Conservation (phyloP, 352 stramenopile genomes). For the Phytopythium delawarense region DNA sequence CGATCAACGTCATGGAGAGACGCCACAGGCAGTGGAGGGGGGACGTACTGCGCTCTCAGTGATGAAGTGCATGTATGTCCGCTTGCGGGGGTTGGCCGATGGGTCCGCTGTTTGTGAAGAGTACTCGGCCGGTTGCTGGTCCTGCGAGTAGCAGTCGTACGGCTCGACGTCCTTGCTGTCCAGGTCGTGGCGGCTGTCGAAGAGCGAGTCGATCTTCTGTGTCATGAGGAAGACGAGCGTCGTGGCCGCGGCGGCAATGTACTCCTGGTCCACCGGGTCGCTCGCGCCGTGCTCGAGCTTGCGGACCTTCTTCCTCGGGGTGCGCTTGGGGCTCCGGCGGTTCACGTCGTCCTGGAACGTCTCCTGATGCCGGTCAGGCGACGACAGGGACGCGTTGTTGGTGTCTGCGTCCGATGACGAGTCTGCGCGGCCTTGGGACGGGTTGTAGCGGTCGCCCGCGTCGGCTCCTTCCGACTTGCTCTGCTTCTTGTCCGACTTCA, state of each 20-base stretch:
- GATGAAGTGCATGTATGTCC: conserved; percentile 77
- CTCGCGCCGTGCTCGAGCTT: conserved; percentile 32
- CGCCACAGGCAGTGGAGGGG: background rate
- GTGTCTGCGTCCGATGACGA: conserved; percentile 14
- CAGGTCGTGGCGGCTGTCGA: conserved; percentile 49
- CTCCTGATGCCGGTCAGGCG: conserved; percentile 24
- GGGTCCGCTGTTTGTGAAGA: background rate
- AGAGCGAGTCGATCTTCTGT: conserved; percentile 79
- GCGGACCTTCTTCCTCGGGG: conserved; percentile 56
- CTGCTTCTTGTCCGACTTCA: conserved; percentile 78
- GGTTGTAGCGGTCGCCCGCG: conserved; percentile 17
- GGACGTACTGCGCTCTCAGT: conserved; percentile 46
- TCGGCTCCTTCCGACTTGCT: conserved; percentile 12
- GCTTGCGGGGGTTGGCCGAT: conserved; percentile 43
- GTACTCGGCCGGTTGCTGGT: conserved; percentile 10
- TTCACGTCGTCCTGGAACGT: conserved; percentile 4
- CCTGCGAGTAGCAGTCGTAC: conserved; percentile 65
- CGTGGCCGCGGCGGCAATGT: conserved; percentile 73
- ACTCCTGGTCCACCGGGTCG: conserved; percentile 67
- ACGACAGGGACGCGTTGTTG: conserved; percentile 29
- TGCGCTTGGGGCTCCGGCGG: conserved; percentile 20
- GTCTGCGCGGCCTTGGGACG: conserved; percentile 13
- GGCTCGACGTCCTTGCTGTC: conserved; percentile 58
- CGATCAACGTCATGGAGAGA: background rate
- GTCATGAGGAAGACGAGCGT: conserved; percentile 83